Evolutionary conservation across 371 early-diverging fungal species (phyloP), one percentile per base, ranked within the genome.

Genomic region (Capniomyces stellatus): DNA sequence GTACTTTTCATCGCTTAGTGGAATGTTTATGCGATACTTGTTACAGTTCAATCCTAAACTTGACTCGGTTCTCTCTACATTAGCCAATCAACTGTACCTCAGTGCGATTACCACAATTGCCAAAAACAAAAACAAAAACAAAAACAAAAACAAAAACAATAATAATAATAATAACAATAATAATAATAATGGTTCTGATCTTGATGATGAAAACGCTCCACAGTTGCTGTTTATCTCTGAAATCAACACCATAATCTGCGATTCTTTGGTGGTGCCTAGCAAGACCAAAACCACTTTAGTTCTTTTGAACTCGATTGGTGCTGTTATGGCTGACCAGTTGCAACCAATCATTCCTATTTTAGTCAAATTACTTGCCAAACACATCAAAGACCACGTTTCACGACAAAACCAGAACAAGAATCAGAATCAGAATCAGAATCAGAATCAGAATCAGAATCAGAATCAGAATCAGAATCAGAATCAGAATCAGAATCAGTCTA

Each of bases 291-390:
- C 51, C 56, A 58, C 40, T 62, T 64, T 29, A 65, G 67, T 18
- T 27, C 51, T 28, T 27, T 3, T 55, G 54, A 62, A 68, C 21
- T 63, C 62, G 18, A 52, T 60, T 10, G 24, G 55, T 2, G 42
- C 54, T 28, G 10, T 35, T 10, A 15, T 35, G 1, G 76, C 77
- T 54, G 85, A 82, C 43, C 72, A 74, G 18, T 63, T 87, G 44
- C 82, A 87, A 67, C 70, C 62, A 43, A 77, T 77, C 54, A 72
- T 90, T 2, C 75, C 84, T 21, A 82, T 79, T 23, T 62, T 97
- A 43, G 77, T 87, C 64, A 86, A 87, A 59, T 65, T 89, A 18
- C 70, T 94, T 1, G 81, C 83, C 56, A 82, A 82, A 60, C 67
- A 91, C 42, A 80, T 84, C 24, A 88, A 84, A 59, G 92, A 91